Conservation (phyloP, 495 filamentous ascomycete species). For the Aspergillus sparsus region DNA sequence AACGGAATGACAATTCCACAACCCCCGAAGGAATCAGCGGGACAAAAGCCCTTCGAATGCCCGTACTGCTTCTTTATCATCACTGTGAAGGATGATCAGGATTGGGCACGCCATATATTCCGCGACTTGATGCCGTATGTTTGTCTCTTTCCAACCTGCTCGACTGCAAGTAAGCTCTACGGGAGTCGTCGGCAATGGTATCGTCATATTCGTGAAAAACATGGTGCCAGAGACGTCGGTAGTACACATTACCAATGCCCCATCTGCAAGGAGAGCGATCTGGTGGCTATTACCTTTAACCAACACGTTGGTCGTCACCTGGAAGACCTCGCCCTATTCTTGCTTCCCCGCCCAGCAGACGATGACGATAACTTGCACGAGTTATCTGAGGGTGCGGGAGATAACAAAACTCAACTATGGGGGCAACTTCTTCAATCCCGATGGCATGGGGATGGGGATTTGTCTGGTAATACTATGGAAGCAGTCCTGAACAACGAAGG, state of each 20-base stretch:
- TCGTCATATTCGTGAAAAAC: constrained; percentile 18
- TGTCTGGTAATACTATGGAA: no score
- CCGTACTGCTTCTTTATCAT: constrained; percentile 33
- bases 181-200: constrained; percentile 30
- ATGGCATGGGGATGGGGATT: no score
- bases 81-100: constrained; percentile 8
- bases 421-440: no score
- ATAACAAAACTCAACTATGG: no score
- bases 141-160: constrained; percentile 26
- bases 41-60: constrained; percentile 27
- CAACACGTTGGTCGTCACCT: constrained; percentile 23
- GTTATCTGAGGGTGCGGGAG: no score
- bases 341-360: constrained; percentile 5
- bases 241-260: constrained; percentile 5
- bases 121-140: constrained; percentile 34
- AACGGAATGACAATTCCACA: constrained; percentile 8
- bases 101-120: constrained; percentile 33
- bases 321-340: constrained; percentile 26
- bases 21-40: constrained; percentile 15
- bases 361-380: background rate
- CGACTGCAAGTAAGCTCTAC: constrained; percentile 23
- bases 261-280: constrained; percentile 1
- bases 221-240: background rate
- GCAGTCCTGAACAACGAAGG: no score
- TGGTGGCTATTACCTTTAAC: constrained; percentile 8